Evolutionary conservation across 176 grass and related monocot species (phyloP).

Genomic region (Oryza rufipogon): DNA sequence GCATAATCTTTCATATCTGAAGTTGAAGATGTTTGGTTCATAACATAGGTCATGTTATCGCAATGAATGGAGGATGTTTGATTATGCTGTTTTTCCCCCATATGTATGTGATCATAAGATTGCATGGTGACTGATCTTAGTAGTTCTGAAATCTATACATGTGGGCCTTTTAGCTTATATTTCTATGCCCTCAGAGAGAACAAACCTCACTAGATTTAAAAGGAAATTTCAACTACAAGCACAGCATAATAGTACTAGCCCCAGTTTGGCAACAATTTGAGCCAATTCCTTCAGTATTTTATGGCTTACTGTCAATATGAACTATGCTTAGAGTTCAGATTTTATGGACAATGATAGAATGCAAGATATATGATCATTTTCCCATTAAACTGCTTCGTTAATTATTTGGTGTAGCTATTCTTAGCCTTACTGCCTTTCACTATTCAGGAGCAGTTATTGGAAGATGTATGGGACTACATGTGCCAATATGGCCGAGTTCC

Average conservation of each 20-base stretch:
- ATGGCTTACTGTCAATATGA: not conserved
- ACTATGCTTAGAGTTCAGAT: constrained; percentile 10
- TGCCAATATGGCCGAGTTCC: constrained; percentile 53
- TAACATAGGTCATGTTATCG: constrained; percentile 21
- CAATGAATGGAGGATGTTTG: constrained; percentile 22
- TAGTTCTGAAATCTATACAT: not conserved
- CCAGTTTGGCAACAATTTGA: not conserved
- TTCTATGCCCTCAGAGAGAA: not conserved
- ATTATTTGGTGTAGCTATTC: constrained; percentile 5
- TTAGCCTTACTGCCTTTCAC: constrained; percentile 43
- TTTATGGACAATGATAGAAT: constrained; percentile 8
- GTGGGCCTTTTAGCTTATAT: not conserved
- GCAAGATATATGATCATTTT: not conserved
- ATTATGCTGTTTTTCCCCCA: not conserved
- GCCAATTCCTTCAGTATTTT: not conserved
- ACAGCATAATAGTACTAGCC: not conserved
- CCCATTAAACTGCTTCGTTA: not conserved
- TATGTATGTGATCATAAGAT: not conserved
- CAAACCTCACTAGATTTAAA: not conserved
- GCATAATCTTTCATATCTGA: constrained; percentile 42
- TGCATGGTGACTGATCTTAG: not conserved
- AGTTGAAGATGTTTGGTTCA: not conserved
- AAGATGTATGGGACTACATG: constrained; percentile 73
- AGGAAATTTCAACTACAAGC: not conserved
- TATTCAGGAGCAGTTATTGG: constrained; percentile 65